phyloP scores from a whole-genome alignment of 1,284 basidiomycete species.

The Porphyrellus sp. region DNA sequence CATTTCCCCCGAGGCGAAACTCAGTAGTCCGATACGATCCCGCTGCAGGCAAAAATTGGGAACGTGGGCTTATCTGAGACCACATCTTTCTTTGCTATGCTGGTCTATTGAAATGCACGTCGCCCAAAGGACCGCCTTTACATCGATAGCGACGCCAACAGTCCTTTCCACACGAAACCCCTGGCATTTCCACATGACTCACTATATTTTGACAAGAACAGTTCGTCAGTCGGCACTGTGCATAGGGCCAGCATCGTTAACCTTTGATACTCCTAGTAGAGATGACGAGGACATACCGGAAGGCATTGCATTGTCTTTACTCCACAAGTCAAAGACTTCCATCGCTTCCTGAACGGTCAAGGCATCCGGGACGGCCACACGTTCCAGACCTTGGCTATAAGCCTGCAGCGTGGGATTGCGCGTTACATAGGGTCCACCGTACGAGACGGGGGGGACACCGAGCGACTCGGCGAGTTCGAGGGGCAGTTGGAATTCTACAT shows the following conservation, averaged over 20 bases:
- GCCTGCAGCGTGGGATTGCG: constrained; percentile 42
- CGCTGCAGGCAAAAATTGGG: too few species aligned
- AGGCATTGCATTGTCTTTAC: constrained; percentile 42
- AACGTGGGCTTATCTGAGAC: too few species aligned
- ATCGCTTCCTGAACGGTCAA: constrained; percentile 62
- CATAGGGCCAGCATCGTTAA: background rate
- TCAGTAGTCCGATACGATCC: too few species aligned
- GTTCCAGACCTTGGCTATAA: constrained; percentile 55
- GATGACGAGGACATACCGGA: constrained; percentile 15
- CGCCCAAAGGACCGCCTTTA: constrained; percentile 10
- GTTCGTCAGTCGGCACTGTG: constrained; percentile 54
- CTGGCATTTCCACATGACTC: constrained; percentile 71
- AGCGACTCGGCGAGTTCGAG: constrained; percentile 61
- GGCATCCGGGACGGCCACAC: constrained; percentile 54
- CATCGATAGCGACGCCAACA: constrained; percentile 45
- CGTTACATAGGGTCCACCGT: constrained; percentile 48
- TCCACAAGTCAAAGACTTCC: constrained; percentile 70
- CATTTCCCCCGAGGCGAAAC: too few species aligned
- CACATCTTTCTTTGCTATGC: too few species aligned
- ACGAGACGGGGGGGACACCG: constrained; percentile 36
- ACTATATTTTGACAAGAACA: constrained; percentile 70
- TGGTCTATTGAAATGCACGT: background rate
- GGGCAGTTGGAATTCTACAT: constrained; percentile 52
- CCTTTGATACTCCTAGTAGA: too few species aligned
- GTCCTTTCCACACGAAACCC: constrained; percentile 71